Conservation (phyloP, 805 yeast genomes). For the Dipodascus geniculatus region DNA sequence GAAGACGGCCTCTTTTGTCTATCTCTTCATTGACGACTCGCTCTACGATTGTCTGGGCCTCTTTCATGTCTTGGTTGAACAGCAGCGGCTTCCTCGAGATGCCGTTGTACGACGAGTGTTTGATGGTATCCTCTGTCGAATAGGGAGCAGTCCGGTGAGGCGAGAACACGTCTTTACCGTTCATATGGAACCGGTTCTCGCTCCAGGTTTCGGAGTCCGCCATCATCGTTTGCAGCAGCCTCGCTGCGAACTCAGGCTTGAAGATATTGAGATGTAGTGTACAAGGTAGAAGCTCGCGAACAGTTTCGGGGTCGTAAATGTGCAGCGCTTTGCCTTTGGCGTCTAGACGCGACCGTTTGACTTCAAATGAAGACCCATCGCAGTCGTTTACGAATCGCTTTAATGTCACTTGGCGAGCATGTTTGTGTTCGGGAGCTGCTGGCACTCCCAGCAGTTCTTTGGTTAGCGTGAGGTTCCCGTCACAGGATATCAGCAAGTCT, state of each 20-base stretch:
- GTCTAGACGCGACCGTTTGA: constrained; percentile 7
- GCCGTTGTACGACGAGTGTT: constrained; percentile 31
- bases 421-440: not conserved
- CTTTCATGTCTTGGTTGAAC: constrained; percentile 32
- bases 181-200: constrained; percentile 42
- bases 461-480: constrained; percentile 38
- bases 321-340: constrained; percentile 24
- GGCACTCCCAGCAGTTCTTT: constrained; percentile 27
- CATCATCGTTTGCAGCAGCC: constrained; percentile 32
- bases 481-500: constrained; percentile 43
- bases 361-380: not conserved
- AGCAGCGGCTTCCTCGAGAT: constrained; percentile 18
- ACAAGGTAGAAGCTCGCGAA: constrained; percentile 39
- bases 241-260: constrained; percentile 38
- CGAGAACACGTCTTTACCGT: constrained; percentile 49
- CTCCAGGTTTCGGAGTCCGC: constrained; percentile 31
- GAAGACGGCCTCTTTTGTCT: constrained; percentile 22
- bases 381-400: constrained; percentile 5
- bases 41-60: constrained; percentile 31
- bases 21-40: constrained; percentile 31
- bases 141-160: constrained; percentile 40
- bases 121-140: constrained; percentile 16
- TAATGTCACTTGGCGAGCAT: constrained; percentile 9
- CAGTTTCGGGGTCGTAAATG: constrained; percentile 40
- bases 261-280: constrained; percentile 41